Conservation (phyloP, 495 filamentous ascomycete species). For the Haplographium delicatum region DNA sequence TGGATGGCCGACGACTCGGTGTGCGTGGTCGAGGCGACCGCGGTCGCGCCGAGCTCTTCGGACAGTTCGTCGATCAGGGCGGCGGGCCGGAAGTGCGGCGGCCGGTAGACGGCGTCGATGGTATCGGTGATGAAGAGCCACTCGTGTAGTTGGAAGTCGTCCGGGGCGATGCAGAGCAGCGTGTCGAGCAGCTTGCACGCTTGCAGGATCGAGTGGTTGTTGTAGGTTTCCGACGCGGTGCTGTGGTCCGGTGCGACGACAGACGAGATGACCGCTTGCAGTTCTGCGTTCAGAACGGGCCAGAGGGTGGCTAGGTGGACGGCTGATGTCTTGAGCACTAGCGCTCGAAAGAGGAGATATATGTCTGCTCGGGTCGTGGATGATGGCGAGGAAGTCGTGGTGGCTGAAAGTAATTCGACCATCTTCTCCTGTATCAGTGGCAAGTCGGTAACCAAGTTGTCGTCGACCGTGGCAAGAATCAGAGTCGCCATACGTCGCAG, state of each 20-base stretch:
- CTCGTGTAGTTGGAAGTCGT: slow-evolving; percentile 93
- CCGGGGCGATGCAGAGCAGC: slow-evolving; percentile 76
- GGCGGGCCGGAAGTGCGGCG: slow-evolving; percentile 62
- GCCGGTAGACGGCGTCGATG: slow-evolving; percentile 90
- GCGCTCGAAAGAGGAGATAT: slow-evolving; percentile 79
- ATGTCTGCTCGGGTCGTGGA: slow-evolving; percentile 83
- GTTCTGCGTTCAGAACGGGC: slow-evolving; percentile 83
- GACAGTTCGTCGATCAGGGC: slow-evolving; percentile 84
- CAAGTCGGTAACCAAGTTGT: slow-evolving; percentile 75
- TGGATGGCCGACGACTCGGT: slow-evolving; percentile 13
- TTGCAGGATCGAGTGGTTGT: slow-evolving; percentile 69
- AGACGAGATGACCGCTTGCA: slow-evolving; percentile 76
- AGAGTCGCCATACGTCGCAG: slow-evolving; percentile 76
- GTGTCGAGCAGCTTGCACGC: slow-evolving; percentile 89
- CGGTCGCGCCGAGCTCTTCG: slow-evolving; percentile 60
- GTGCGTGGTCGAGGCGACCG: slow-evolving; percentile 27
- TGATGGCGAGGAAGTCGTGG: slow-evolving; percentile 83
- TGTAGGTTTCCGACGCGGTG: slow-evolving; percentile 61
- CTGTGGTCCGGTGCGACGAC: slow-evolving; percentile 63
- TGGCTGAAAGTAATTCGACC: slow-evolving; percentile 81
- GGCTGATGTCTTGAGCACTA: slow-evolving; percentile 69
- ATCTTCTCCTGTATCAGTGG: slow-evolving; percentile 72
- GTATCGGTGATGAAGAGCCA: slow-evolving; percentile 98
- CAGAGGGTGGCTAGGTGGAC: slow-evolving; percentile 78
- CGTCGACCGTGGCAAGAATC: slow-evolving; percentile 63